phyloP scores from a whole-genome alignment of 2,329 filamentous ascomycete species.

The Xylariales sp. region DNA sequence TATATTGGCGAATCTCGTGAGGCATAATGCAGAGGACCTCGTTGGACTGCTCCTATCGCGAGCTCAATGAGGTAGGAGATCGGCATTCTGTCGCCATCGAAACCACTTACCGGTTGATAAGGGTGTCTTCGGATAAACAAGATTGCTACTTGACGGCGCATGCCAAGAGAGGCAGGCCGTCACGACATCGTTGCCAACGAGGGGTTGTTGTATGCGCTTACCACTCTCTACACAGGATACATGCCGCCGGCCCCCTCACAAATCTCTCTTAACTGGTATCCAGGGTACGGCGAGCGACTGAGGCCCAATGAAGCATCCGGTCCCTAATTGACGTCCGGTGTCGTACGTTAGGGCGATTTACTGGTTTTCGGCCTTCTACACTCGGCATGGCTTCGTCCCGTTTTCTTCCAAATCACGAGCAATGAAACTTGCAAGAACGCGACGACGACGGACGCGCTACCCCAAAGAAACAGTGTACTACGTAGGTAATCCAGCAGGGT shows the following conservation, averaged over 20 bases:
- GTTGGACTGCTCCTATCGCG: conserved; percentile 6
- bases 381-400: conserved; percentile 33
- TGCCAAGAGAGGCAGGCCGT: conserved; percentile 38
- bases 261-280: conserved; percentile 20
- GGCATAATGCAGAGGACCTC: conserved; percentile 18
- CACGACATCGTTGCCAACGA: conserved; percentile 18
- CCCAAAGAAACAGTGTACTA: conserved; percentile 13
- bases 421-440: neutral
- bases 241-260: conserved; percentile 11
- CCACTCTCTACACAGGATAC: conserved; percentile 13
- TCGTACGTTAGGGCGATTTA: conserved; percentile 16
- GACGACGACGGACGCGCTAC: conserved; percentile 1
- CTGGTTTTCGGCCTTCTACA: conserved; percentile 33
- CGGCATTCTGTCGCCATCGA: conserved; percentile 13
- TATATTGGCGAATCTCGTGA: conserved; percentile 22
- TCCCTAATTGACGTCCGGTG: neutral
- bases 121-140: conserved; percentile 19
- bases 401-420: conserved; percentile 17
- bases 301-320: conserved; percentile 18
- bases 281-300: conserved; percentile 5
- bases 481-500: conserved; percentile 14
- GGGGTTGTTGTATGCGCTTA: conserved; percentile 11
- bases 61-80: conserved; percentile 35
- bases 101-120: conserved; percentile 25
- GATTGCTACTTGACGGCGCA: conserved; percentile 25